Conservation (phyloP, 805 yeast species). For the Cyberlindnera mrakii region DNA sequence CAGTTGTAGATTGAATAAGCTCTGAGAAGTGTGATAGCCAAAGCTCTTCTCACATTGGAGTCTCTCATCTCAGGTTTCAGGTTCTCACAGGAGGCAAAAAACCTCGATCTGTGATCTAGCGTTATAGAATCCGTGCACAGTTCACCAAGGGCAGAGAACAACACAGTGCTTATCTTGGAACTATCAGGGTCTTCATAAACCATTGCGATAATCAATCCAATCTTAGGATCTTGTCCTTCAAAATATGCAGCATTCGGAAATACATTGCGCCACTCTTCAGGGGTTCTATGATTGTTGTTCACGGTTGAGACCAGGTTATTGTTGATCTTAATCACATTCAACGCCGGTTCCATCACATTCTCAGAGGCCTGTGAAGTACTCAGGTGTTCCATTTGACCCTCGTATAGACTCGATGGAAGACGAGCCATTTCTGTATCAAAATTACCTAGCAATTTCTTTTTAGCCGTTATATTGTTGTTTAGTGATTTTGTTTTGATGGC, state of each 20-base stretch:
- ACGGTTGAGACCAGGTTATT: slow-evolving; percentile 14
- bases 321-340: slow-evolving; percentile 18
- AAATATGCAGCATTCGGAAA: slow-evolving; percentile 48
- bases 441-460: neutral
- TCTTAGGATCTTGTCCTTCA: slow-evolving; percentile 40
- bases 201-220: slow-evolving; percentile 40
- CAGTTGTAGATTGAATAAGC: slow-evolving; percentile 53
- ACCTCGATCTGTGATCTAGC: slow-evolving; percentile 54
- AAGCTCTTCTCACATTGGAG: slow-evolving; percentile 61
- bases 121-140: slow-evolving; percentile 54
- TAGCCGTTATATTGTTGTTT: neutral
- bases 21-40: slow-evolving; percentile 69
- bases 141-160: slow-evolving; percentile 63
- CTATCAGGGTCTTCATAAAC: slow-evolving; percentile 44
- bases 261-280: slow-evolving; percentile 35
- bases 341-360: slow-evolving; percentile 14
- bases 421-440: slow-evolving; percentile 8
- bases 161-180: slow-evolving; percentile 42
- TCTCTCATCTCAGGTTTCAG: slow-evolving; percentile 40
- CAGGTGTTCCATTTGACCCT: slow-evolving; percentile 14
- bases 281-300: slow-evolving; percentile 15
- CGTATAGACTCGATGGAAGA: slow-evolving; percentile 21
- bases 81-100: slow-evolving; percentile 74
- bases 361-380: slow-evolving; percentile 1
- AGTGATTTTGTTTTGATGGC: no score